These are phyloP conservation scores for Russula sp. DNA, from an alignment of 768 basidiomycete genomes.

Conservation along the genomic window DNA sequence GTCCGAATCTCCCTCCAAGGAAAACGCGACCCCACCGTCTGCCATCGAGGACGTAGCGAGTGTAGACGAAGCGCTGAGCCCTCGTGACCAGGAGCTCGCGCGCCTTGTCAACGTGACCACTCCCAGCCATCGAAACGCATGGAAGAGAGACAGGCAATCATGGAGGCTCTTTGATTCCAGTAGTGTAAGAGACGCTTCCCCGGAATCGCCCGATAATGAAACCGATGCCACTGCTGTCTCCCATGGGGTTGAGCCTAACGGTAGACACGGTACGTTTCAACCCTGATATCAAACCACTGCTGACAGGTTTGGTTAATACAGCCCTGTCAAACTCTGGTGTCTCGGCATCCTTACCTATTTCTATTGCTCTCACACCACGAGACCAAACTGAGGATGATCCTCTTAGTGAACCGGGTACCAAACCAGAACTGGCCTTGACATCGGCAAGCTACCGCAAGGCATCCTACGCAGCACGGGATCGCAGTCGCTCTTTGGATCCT, in stretches of 20 bases:
- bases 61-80: constrained; percentile 24
- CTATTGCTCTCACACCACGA: constrained; percentile 38
- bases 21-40: neutral
- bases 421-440: constrained; percentile 26
- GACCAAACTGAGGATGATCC: neutral
- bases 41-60: constrained; percentile 12
- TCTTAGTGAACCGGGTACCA: neutral
- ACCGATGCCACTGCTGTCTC: constrained; percentile 18
- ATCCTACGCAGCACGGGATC: constrained; percentile 63
- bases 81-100: constrained; percentile 46
- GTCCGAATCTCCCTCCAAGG: constrained; percentile 12
- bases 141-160: constrained; percentile 55
- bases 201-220: constrained; percentile 28
- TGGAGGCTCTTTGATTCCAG: constrained; percentile 49
- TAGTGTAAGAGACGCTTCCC: constrained; percentile 24
- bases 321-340: constrained; percentile 23
- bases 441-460: constrained; percentile 39
- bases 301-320: neutral
- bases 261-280: neutral
- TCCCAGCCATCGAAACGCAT: constrained; percentile 65
- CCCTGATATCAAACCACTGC: neutral
- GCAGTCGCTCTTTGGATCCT: constrained; percentile 55
- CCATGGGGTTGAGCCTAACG: constrained; percentile 23
- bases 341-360: constrained; percentile 55
- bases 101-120: constrained; percentile 61